Evolutionary conservation across 2,329 filamentous ascomycete genomes (phyloP).

Genomic region (Fusarium avenaceum): DNA sequence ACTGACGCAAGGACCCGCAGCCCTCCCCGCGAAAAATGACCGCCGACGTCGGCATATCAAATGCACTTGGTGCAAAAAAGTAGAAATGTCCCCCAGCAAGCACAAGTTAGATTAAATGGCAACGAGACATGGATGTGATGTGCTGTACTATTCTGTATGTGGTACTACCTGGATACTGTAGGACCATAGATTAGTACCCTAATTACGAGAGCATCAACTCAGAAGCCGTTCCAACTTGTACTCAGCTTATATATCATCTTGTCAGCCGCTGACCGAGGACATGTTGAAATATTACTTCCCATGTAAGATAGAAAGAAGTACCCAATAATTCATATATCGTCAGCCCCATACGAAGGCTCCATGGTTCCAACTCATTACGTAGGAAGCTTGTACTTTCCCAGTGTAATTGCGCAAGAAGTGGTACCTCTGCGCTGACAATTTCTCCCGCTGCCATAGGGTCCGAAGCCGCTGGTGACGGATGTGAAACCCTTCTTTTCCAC

Average conservation of each 20-base stretch:
- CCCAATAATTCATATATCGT: conserved; percentile 17
- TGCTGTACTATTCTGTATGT: neutral
- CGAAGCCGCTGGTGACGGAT: conserved; percentile 47
- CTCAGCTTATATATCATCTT: conserved; percentile 3
- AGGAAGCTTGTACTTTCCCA: conserved; percentile 23
- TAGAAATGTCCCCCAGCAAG: conserved; percentile 12
- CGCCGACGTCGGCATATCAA: conserved; percentile 47
- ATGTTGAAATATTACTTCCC: conserved; percentile 14
- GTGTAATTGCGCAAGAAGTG: conserved; percentile 18
- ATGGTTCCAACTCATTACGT: conserved; percentile 13
- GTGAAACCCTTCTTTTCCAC: conserved; percentile 41
- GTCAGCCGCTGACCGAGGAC: conserved; percentile 27
- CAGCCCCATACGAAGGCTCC: conserved; percentile 21
- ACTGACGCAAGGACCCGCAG: conserved; percentile 33
- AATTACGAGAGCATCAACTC: neutral
- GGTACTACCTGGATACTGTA: conserved; percentile 5
- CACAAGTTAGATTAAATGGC: neutral
- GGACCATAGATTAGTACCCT: conserved; percentile 17
- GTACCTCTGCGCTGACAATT: conserved; percentile 48
- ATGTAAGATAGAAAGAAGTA: conserved; percentile 19
- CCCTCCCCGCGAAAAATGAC: conserved; percentile 37
- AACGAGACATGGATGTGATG: conserved; percentile 3
- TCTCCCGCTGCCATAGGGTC: conserved; percentile 48
- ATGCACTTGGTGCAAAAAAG: conserved; percentile 31
- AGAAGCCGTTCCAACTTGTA: neutral